A percentile compares a stretch with the other conserved stretches of the same genome.
Conservation (phyloP, 2,329 filamentous ascomycete species). For the Seiridium cupressi region DNA sequence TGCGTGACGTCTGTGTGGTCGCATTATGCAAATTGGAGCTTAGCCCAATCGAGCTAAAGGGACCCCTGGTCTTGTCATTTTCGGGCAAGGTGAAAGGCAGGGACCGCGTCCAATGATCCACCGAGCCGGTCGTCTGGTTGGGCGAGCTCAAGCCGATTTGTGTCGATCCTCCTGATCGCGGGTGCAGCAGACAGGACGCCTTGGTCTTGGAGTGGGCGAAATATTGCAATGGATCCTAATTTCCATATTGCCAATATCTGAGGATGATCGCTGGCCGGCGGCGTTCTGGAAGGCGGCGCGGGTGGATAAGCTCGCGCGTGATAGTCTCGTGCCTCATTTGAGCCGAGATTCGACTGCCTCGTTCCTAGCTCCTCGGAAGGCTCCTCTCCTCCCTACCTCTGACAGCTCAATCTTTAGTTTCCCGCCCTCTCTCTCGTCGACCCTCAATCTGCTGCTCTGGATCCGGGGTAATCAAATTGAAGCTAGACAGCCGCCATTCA, state of each 20-base stretch:
- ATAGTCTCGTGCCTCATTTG: not conserved
- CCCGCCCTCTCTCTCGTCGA: not conserved
- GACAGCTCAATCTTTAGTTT: not conserved
- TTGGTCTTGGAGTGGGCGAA: no score
- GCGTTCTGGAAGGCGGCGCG: no score
- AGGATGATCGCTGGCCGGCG: no score
- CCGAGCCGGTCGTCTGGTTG: not conserved
- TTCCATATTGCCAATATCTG: no score
- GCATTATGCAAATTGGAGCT: not conserved
- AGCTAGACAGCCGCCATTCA: not conserved
- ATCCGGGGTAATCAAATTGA: conserved; percentile 7
- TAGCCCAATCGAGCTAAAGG: not conserved
- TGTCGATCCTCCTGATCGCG: not conserved
- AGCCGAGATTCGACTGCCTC: not conserved
- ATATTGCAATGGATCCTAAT: no score
- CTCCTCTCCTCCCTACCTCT: not conserved
- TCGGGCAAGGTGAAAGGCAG: not conserved
- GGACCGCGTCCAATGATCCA: not conserved
- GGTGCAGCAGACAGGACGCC: not conserved
- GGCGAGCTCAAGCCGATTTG: not conserved
- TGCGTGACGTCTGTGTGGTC: not conserved
- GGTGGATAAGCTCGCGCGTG: no score
- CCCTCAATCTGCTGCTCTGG: not conserved
- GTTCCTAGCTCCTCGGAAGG: not conserved
- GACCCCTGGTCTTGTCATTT: conserved; percentile 4